Percentiles rank a stretch among this genome's conserved stretches.
phyloP scores from a whole-genome alignment of 192 early-diverging fungal species.

The Haplosporangium gracile region DNA sequence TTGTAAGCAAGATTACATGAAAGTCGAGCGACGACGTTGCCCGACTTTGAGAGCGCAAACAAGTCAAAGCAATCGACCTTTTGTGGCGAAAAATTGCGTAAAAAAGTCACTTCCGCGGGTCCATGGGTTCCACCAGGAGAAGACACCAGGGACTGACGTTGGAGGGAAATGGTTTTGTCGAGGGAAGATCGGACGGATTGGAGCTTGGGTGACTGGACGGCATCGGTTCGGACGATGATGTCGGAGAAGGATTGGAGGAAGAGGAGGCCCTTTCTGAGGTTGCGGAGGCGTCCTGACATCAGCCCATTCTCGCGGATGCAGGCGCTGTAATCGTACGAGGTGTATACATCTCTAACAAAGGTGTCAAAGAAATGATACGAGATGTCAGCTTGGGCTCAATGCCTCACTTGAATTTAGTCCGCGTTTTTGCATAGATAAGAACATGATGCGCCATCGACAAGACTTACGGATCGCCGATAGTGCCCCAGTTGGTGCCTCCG shows the following conservation, averaged over 20 bases:
- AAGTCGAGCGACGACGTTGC: constrained; percentile 28
- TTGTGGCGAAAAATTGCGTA: constrained; percentile 74
- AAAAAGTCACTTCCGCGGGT: constrained; percentile 64
- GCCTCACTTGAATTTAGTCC: neutral
- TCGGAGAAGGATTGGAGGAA: constrained; percentile 73
- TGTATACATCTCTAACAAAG: constrained; percentile 75
- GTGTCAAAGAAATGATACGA: neutral
- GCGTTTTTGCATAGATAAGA: neutral
- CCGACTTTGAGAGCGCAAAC: constrained; percentile 1
- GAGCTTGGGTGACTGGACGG: constrained; percentile 17
- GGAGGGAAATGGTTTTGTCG: constrained; percentile 60
- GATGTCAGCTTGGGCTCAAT: neutral
- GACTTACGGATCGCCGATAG: constrained; percentile 73
- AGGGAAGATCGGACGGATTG: constrained; percentile 53
- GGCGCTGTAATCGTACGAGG: constrained; percentile 82
- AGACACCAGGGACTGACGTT: constrained; percentile 42
- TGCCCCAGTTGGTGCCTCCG: constrained; percentile 87
- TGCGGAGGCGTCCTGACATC: constrained; percentile 72
- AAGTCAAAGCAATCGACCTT: constrained; percentile 60
- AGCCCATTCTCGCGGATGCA: constrained; percentile 80
- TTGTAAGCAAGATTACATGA: constrained; percentile 68
- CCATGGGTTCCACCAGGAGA: constrained; percentile 23
- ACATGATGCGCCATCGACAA: neutral
- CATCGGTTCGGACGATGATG: constrained; percentile 65
- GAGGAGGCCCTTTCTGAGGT: constrained; percentile 68